Conservation (phyloP, 2,329 filamentous ascomycete genomes). For the Trichophyton schoenleinii region DNA sequence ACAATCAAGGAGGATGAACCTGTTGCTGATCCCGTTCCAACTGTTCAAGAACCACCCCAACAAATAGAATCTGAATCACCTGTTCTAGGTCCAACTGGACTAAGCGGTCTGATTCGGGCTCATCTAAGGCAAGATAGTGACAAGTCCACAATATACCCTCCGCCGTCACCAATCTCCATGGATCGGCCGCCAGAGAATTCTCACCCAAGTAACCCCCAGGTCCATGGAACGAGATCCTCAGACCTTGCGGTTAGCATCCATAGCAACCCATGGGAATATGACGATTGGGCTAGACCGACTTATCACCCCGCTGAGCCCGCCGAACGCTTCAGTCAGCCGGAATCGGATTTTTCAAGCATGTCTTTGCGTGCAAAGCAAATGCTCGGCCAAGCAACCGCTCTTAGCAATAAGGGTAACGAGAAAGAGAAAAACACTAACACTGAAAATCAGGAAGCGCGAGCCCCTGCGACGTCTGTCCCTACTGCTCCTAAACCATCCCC, state of each 20-base stretch:
- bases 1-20: slow-evolving; percentile 27
- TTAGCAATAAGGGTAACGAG: slow-evolving; percentile 17
- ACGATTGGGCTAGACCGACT: slow-evolving; percentile 33
- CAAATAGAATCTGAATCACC: slow-evolving; percentile 51
- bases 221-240: slow-evolving; percentile 23
- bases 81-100: slow-evolving; percentile 58
- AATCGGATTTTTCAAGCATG: slow-evolving; percentile 18
- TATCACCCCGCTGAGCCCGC: slow-evolving; percentile 6
- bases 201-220: slow-evolving; percentile 18
- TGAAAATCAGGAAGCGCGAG: neutral
- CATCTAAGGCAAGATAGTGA: slow-evolving; percentile 74
- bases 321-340: neutral
- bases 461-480: neutral
- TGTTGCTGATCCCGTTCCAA: slow-evolving; percentile 8
- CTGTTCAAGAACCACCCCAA: neutral
- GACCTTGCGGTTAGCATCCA: slow-evolving; percentile 39
- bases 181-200: slow-evolving; percentile 21
- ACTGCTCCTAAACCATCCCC: slow-evolving; percentile 3
- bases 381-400: slow-evolving; percentile 25
- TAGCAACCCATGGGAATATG: slow-evolving; percentile 44
- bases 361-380: slow-evolving; percentile 28
- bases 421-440: neutral
- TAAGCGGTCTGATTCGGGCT: slow-evolving; percentile 71
- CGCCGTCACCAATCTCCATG: slow-evolving; percentile 28
- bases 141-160: slow-evolving; percentile 63